Conservation (phyloP, 169 alveolate genomes). For the Plasmodium coatneyi region DNA sequence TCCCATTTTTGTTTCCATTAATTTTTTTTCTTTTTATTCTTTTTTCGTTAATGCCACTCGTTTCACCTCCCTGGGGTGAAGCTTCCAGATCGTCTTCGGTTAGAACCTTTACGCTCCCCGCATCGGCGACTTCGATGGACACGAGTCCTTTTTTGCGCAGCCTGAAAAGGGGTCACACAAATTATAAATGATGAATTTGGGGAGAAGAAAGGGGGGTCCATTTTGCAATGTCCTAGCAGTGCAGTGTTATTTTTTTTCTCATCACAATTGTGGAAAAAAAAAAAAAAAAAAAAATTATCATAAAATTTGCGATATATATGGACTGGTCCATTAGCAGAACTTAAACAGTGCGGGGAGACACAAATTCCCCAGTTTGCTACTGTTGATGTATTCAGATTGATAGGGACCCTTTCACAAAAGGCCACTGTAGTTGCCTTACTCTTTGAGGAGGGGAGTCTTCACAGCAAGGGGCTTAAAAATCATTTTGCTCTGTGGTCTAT, state of each 20-base stretch:
- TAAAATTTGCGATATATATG: not conserved
- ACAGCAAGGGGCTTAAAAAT: slow-evolving; percentile 23
- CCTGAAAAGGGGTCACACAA: not conserved
- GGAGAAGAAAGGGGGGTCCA: not conserved
- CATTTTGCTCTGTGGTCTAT: slow-evolving; percentile 7
- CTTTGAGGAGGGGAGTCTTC: slow-evolving; percentile 30
- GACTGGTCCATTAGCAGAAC: not conserved
- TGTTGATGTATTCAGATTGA: not conserved
- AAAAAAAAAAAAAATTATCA: slow-evolving; percentile 1
- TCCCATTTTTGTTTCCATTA: not conserved
- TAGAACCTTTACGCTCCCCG: slow-evolving; percentile 16
- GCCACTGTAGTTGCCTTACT: not conserved
- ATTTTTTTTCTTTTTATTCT: not conserved
- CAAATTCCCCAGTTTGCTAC: not conserved
- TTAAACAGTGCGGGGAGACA: not conserved
- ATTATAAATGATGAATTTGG: not conserved
- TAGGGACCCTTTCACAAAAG: not conserved
- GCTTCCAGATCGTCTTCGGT: slow-evolving; percentile 6
- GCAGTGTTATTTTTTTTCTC: not conserved
- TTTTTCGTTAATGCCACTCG: not conserved
- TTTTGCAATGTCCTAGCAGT: not conserved
- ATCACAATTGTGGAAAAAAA: not conserved
- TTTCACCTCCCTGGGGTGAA: not conserved
- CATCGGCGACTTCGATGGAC: slow-evolving; percentile 38
- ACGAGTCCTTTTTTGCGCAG: slow-evolving; percentile 55